Evolutionary conservation across 805 yeast genomes (phyloP).

Genomic region (Wickerhamomyces rabaulensis): DNA sequence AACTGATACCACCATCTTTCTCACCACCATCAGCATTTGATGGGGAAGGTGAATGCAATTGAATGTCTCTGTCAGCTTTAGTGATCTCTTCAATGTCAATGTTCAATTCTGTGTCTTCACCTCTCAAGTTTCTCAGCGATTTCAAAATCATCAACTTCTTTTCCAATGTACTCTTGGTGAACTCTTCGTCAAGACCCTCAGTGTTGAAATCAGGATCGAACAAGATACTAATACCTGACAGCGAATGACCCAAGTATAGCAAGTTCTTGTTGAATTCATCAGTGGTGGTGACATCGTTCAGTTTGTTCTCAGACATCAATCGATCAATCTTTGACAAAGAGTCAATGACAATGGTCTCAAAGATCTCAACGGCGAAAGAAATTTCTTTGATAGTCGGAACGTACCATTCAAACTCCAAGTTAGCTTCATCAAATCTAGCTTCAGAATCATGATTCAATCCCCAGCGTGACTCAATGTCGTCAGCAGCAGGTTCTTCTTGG

Average conservation of each 20-base stretch:
- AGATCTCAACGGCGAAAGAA: constrained; percentile 54
- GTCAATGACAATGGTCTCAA: constrained; percentile 41
- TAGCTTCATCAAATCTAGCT: constrained; percentile 41
- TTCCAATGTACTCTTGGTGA: constrained; percentile 13
- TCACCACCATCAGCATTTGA: constrained; percentile 21
- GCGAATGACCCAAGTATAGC: constrained; percentile 49
- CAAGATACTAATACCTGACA: constrained; percentile 67
- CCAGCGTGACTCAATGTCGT: constrained; percentile 50
- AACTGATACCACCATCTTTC: constrained; percentile 10
- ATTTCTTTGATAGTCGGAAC: constrained; percentile 55
- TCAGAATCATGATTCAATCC: constrained; percentile 65
- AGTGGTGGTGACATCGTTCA: constrained; percentile 27
- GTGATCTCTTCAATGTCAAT: constrained; percentile 32
- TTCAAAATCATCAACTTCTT: constrained; percentile 28
- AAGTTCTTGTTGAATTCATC: constrained; percentile 55
- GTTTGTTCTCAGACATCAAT: constrained; percentile 21
- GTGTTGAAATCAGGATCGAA: constrained; percentile 65
- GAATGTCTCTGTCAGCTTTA: constrained; percentile 25
- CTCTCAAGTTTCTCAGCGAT: constrained; percentile 29
- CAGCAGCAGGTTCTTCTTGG: constrained; percentile 36
- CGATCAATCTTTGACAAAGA: constrained; percentile 39
- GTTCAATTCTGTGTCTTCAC: constrained; percentile 31
- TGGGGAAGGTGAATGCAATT: constrained; percentile 6
- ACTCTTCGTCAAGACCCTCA: constrained; percentile 7
- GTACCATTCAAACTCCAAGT: constrained; percentile 69